Base-by-base conservation (phyloP, 345 rosid species). In the Nasturtium officinale region DNA sequence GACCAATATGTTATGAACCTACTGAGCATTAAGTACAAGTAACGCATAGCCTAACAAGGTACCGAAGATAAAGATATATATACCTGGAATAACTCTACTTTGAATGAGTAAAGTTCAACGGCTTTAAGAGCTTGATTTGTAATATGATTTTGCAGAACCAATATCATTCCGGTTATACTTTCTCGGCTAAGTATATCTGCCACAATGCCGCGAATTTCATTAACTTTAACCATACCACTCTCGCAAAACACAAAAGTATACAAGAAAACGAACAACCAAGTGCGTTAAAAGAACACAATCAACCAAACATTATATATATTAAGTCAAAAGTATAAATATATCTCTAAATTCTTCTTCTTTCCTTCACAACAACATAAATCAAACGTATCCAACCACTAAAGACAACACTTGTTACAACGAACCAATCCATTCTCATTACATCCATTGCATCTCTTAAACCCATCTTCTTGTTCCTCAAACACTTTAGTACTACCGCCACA, bases 341-440 rank as follows among this genome's bases (percentile, higher is more conserved):
- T 10, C n/a, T 59, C 21, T 23, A 32, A 11, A 51, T 42, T 54
- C 59, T 30, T 54, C 21, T 52, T 65, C 48, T 45, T 73, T 23
- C 40, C 42, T 74, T 58, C 55, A 67, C 67, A 74, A 57, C 21
- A 16, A 73, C 59, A 65, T 6, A 23, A 28, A 57, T 37, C 38
- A 35, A 65, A 74, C 66, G 3, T 12, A 54, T 50, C 20, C 57
- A 67, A 42, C 45, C 9, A 37, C 67, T 63, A 77, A n/a, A 64
- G 40, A 81, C 91, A 78, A 76, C 98, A 89, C 42, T 69, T 63
- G 61, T 81, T 91, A 74, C 97, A 95, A 57, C 86, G 82, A n/a
- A 85, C 82, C 77, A 95, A 42, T 3, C 99, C 97, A 55, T 95
- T 95, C 83, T 91, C 99, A 78, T 95, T 90, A 65, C 96, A 95